phyloP scores from a whole-genome alignment of 2,329 filamentous ascomycete genomes.

The Fusarium sp. region DNA sequence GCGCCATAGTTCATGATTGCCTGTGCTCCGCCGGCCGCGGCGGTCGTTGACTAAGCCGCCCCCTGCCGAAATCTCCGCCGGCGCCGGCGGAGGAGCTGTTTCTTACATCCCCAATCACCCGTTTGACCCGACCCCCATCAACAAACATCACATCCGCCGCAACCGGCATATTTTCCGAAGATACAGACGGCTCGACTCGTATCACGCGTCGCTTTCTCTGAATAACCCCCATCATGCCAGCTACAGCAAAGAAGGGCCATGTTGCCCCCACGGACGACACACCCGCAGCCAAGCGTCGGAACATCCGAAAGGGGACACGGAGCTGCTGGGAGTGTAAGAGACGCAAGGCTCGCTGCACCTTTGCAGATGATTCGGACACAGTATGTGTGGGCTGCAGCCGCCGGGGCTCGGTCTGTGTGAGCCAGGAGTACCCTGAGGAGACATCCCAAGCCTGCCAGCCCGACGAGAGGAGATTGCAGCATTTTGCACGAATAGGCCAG shows the following conservation, averaged over 20 bases:
- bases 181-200: too few species aligned
- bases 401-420: slow-evolving; percentile 17
- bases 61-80: neutral
- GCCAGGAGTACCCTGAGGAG: slow-evolving; percentile 23
- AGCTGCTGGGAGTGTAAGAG: slow-evolving; percentile 35
- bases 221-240: neutral
- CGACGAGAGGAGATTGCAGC: neutral
- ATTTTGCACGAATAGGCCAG: slow-evolving; percentile 9
- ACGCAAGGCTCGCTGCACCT: slow-evolving; percentile 28
- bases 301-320: slow-evolving; percentile 30
- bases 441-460: slow-evolving; percentile 3
- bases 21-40: neutral
- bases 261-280: neutral
- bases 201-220: neutral
- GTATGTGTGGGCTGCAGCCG: slow-evolving; percentile 16
- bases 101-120: too few species aligned
- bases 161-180: neutral
- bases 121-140: neutral
- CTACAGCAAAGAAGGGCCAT: neutral
- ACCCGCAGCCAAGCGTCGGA: slow-evolving; percentile 19
- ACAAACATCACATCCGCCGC: neutral
- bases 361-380: slow-evolving; percentile 1
- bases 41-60: neutral
- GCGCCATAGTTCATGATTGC: too few species aligned
- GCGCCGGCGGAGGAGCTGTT: neutral